Conservation (phyloP, 129 eudicot species). For the Logfia minima region DNA sequence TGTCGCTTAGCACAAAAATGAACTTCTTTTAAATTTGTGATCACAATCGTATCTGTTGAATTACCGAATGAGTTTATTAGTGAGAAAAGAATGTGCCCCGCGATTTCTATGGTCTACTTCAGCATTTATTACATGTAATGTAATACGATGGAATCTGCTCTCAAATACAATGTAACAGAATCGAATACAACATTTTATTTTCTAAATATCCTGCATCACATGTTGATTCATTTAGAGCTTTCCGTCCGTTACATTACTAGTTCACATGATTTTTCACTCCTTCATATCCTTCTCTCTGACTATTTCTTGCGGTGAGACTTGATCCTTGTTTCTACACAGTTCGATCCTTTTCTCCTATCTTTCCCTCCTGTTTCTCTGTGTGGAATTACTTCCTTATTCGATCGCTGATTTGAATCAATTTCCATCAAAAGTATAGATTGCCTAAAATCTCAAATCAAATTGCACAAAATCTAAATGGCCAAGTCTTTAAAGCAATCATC, state of each 20-base stretch:
- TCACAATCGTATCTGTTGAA: too few species aligned
- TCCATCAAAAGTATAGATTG: not conserved
- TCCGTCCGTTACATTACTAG: not conserved
- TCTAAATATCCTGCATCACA: not conserved
- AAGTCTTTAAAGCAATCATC: not conserved
- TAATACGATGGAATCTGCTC: not conserved
- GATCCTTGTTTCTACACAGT: not conserved
- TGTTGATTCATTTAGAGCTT: not conserved
- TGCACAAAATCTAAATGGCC: slow-evolving; percentile 10
- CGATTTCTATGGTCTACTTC: not conserved
- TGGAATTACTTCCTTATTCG: not conserved
- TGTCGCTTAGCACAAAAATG: not conserved
- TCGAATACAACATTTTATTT: not conserved
- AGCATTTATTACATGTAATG: not conserved
- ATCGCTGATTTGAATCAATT: not conserved
- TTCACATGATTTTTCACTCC: not conserved
- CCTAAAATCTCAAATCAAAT: not conserved
- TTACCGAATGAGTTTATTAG: too few species aligned
- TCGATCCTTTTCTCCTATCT: not conserved
- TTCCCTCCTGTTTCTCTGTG: not conserved
- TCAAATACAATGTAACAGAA: not conserved
- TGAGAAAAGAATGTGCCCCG: not conserved
- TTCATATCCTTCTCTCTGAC: not conserved
- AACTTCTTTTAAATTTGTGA: not conserved
- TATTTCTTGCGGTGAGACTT: not conserved